These are phyloP conservation scores for Mycena citricolor DNA, from an alignment of 1,284 basidiomycete genomes.

Conservation along the genomic window DNA sequence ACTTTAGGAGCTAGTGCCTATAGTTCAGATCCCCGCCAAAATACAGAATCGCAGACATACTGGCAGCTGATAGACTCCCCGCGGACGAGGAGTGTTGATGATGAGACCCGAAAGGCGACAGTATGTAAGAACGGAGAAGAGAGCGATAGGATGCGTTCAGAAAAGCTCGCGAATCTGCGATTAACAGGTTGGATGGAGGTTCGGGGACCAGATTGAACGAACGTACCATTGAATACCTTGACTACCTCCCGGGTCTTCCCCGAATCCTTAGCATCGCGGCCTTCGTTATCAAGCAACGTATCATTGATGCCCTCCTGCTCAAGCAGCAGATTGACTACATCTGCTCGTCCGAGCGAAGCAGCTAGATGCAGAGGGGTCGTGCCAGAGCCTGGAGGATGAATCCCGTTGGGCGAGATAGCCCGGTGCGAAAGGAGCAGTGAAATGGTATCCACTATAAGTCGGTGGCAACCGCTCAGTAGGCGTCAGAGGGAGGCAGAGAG, in stretches of 20 bases:
- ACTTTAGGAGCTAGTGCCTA: neutral
- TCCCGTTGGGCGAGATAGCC: conserved; percentile 74
- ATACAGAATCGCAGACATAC: no score
- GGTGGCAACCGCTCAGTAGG: no score
- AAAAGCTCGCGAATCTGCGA: conserved; percentile 75
- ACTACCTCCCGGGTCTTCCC: conserved; percentile 72
- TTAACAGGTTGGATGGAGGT: conserved; percentile 4
- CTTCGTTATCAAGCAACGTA: conserved; percentile 68
- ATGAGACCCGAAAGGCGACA: conserved; percentile 47
- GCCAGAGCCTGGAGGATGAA: conserved; percentile 67
- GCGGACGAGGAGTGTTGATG: neutral
- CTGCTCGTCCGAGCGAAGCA: conserved; percentile 75
- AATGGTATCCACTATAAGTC: conserved; percentile 56
- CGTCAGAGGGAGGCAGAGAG: neutral
- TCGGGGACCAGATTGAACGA: no score
- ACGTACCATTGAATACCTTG: conserved; percentile 74
- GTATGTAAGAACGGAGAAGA: conserved; percentile 70
- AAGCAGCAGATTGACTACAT: conserved; percentile 74
- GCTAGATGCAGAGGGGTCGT: conserved; percentile 89
- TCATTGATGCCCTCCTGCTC: conserved; percentile 84
- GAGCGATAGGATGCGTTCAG: conserved; percentile 78
- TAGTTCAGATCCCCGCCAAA: no score
- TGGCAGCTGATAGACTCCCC: no score
- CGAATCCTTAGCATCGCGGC: conserved; percentile 74
- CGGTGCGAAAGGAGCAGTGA: conserved; percentile 71